These are phyloP conservation scores for Penicillium nordicum DNA, from an alignment of 2,329 filamentous ascomycete species.

Conservation along the genomic window DNA sequence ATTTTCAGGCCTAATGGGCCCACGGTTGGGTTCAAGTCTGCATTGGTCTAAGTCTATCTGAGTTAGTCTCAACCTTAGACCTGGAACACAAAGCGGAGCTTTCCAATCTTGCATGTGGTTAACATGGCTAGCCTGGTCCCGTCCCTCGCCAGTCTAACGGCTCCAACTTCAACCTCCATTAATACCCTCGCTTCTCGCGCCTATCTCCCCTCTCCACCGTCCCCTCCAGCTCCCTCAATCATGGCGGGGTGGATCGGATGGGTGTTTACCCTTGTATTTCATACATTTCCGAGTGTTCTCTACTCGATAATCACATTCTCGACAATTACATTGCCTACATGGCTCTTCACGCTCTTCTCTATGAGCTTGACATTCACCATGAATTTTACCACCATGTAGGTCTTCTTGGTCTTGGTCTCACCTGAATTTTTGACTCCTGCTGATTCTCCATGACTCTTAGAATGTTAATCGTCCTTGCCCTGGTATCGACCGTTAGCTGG, in stretches of 20 bases:
- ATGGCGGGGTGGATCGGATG: constrained; percentile 48
- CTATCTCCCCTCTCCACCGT: constrained; percentile 24
- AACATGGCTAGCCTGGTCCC: constrained; percentile 19
- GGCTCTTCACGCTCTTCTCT: constrained; percentile 85
- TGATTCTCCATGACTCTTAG: constrained; percentile 39
- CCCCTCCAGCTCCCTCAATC: constrained; percentile 31
- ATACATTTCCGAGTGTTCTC: constrained; percentile 55
- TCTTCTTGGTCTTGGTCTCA: background rate
- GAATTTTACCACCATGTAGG: constrained; percentile 94
- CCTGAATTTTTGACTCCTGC: background rate
- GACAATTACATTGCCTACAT: constrained; percentile 83
- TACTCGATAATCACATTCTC: constrained; percentile 82
- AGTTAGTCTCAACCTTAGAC: background rate
- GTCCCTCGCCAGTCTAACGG: constrained; percentile 20
- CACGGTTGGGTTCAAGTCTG: constrained; percentile 1
- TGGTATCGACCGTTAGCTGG: constrained; percentile 87
- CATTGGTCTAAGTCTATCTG: constrained; percentile 3
- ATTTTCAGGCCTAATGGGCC: background rate
- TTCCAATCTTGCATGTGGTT: constrained; percentile 3
- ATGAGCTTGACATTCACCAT: constrained; percentile 95
- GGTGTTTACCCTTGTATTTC: constrained; percentile 49
- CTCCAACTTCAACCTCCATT: constrained; percentile 14
- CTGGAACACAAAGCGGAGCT: constrained; percentile 16
- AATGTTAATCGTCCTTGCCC: constrained; percentile 70
- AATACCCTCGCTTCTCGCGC: constrained; percentile 14